phyloP scores from a whole-genome alignment of 1,139 yeast genomes.

The Torulaspora globosa region DNA sequence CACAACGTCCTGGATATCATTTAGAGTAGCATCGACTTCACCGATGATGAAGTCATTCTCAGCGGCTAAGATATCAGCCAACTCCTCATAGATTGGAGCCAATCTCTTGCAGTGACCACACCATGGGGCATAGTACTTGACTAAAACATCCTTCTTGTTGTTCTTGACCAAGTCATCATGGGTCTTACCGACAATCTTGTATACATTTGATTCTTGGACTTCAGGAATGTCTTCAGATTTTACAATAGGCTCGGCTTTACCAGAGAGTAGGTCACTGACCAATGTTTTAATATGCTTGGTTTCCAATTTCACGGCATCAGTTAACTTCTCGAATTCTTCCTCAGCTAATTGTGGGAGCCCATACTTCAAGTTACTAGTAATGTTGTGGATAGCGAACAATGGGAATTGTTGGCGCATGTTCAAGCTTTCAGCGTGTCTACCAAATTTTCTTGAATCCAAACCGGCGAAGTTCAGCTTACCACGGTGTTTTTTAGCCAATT shows the following conservation, averaged over 20 bases:
- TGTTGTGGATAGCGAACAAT: conserved; percentile 82
- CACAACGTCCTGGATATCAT: conserved; percentile 71
- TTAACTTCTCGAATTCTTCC: conserved; percentile 33
- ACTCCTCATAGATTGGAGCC: conserved; percentile 88
- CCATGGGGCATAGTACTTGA: conserved; percentile 98
- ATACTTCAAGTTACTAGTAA: conserved; percentile 63
- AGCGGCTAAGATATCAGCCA: conserved; percentile 61
- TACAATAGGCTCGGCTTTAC: conserved; percentile 64
- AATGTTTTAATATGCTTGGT: conserved; percentile 51
- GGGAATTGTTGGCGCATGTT: conserved; percentile 88
- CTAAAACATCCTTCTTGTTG: conserved; percentile 75
- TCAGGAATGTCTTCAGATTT: conserved; percentile 89
- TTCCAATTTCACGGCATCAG: conserved; percentile 35
- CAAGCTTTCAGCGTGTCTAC: conserved; percentile 84
- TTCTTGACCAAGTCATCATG: conserved; percentile 69
- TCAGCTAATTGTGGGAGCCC: conserved; percentile 53
- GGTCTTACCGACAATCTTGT: conserved; percentile 78
- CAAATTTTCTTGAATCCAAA: conserved; percentile 74
- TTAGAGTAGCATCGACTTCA: conserved; percentile 81
- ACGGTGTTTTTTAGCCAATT: conserved; percentile 69
- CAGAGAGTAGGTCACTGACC: conserved; percentile 60
- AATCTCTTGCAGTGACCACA: conserved; percentile 97
- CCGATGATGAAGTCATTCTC: conserved; percentile 66
- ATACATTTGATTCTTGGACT: conserved; percentile 66
- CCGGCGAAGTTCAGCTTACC: conserved; percentile 86